Evolutionary conservation across 176 grass and related monocot genomes (phyloP), one percentile per base, ranked within the genome.

Genomic region (Canna indica): DNA sequence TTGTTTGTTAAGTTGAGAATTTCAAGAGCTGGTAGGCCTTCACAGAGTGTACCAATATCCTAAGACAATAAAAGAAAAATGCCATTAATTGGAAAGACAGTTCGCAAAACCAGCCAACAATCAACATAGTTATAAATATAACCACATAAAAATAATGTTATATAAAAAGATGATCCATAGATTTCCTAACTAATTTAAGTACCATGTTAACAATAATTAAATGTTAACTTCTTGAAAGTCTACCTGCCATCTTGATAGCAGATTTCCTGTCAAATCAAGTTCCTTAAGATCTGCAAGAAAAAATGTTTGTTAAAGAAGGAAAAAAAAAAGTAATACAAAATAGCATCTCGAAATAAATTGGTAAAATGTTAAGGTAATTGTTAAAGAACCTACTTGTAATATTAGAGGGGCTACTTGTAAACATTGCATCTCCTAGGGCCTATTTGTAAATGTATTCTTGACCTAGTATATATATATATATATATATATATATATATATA

Each of bases 201-300:
- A 34, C 13, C n/a, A n/a, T n/a, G n/a, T 54, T 50, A 5, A 34
- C 29, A 74, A 74, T 14, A 24, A 46, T 6, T 28, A 27, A 5
- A 4, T 28, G n/a, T n/a, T n/a, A n/a, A n/a, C n/a, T n/a, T n/a
- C n/a, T 7, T 10, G 56, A 73, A 63, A 80, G 26, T 72, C 5
- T 89, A 96, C 93, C 84, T 91, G 73, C 93, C 93, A 96, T 60
- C 67, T 81, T 52, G 88, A 91, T 64, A 96, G 42, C 47, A 96
- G 76, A 83, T 96, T 91, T 80, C 93, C 93, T 29, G 88, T 96
- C 80, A 96, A 91, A 83, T 96, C 93, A 77, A 96, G 81, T 63
- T 90, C 79, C 57, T 67, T 87, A 28, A 96, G 73, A 83, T 90
- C 93, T 96, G 88, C 67, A 81, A 79, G 60, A 26, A 74, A 73